Conservation (phyloP, 352 stramenopile genomes). For the Pythium phragmiticola region DNA sequence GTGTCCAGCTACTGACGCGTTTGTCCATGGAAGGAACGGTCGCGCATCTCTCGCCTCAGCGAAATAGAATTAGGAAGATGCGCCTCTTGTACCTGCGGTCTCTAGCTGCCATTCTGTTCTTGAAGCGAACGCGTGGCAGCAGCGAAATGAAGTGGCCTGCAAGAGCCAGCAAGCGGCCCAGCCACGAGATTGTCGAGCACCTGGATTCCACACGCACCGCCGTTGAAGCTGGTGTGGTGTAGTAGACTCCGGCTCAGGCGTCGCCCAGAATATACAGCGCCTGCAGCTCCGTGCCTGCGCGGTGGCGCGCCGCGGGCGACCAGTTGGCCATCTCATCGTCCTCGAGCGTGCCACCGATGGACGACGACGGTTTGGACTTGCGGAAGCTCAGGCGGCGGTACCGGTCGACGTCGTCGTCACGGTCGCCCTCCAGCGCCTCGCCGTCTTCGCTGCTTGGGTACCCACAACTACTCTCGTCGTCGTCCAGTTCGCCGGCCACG, state of each 20-base stretch:
- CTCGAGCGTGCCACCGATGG: constrained; percentile 10
- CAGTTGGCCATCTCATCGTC: constrained; percentile 14
- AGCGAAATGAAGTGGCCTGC: no score
- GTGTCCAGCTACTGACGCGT: neutral
- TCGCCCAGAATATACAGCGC: constrained; percentile 15
- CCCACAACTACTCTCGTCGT: neutral
- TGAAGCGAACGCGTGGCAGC: no score
- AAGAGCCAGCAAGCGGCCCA: no score
- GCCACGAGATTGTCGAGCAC: no score
- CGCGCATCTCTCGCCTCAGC: neutral
- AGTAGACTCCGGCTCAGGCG: neutral
- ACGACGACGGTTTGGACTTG: constrained; percentile 23
- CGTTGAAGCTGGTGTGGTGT: no score
- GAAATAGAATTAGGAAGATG: neutral
- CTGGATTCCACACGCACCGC: no score
- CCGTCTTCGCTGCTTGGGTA: neutral
- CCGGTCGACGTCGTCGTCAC: neutral
- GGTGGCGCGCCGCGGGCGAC: constrained; percentile 3
- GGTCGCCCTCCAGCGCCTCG: neutral
- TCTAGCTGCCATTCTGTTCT: no score
- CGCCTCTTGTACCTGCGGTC: neutral
- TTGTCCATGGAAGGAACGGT: constrained; percentile 21
- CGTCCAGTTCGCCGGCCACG: neutral
- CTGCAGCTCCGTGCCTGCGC: neutral
- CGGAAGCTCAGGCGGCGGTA: neutral